Conservation (phyloP, 441 rosid genomes). For the Adansonia gregorii region DNA sequence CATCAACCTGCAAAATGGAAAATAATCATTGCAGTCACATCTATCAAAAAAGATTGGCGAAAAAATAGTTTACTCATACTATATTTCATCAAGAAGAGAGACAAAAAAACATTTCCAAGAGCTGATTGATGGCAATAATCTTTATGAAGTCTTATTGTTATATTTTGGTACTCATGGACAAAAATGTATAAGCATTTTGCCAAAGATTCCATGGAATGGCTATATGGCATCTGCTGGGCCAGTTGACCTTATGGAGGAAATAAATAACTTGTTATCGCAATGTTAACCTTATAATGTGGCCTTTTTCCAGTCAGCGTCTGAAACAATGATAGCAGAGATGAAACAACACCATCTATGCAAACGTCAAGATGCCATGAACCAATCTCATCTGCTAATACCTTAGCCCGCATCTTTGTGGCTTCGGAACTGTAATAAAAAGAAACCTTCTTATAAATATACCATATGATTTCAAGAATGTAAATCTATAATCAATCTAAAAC, state of each 20-base stretch:
- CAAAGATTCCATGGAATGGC: not conserved
- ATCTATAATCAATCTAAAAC: conserved; percentile 22
- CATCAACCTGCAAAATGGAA: conserved; percentile 70
- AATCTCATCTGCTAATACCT: conserved; percentile 85
- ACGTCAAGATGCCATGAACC: conserved; percentile 97
- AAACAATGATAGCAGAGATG: conserved; percentile 79
- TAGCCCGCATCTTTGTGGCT: conserved; percentile 74
- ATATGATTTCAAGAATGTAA: not conserved
- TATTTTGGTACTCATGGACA: conserved; percentile 3
- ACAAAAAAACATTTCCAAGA: not conserved
- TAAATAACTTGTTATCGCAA: not conserved
- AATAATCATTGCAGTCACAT: conserved; percentile 8
- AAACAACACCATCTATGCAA: conserved; percentile 79
- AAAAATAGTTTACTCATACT: not conserved
- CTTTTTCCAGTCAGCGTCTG: conserved; percentile 86
- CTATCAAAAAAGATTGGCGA: not conserved
- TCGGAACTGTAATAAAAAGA: conserved; percentile 61
- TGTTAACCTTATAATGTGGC: conserved; percentile 79
- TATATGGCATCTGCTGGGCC: conserved; percentile 10
- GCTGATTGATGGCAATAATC: conserved; percentile 5
- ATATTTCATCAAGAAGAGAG: conserved; percentile 8
- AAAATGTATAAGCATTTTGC: not conserved
- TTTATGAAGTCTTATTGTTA: not conserved
- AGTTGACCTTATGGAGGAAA: not conserved
- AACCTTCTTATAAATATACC: not conserved